Evolutionary conservation across 257 asterid genomes (phyloP), one percentile per base, ranked within the genome.

Genomic region (Solanum arcanum): DNA sequence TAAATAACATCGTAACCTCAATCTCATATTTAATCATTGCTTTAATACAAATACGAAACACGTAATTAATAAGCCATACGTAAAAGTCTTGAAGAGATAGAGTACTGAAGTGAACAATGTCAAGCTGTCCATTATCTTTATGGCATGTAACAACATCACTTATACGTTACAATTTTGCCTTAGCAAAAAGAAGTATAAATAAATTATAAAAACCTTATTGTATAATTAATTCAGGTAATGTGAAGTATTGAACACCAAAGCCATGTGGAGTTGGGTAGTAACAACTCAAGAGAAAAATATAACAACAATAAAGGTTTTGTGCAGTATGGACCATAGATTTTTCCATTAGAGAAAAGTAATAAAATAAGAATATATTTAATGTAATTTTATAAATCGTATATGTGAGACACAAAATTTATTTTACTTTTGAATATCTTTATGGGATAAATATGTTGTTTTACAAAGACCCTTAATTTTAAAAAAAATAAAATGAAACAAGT

Each of bases 71-170:
- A 37, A 37, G 39, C 7, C 7, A 37, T 6, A 62, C 18, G 47
- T 80, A 78, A 73, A 60, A 86, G 82, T 82, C 33, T 42, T 25
- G 81, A 84, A 88, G 69, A 86, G 86, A 69, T 20, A 76, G 68
- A 83, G 62, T 83, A 86, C 52, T 86, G 84, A 29, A 87, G 86
- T 90, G 87, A 69, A 86, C 86, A 62, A 35, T 78, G 89, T 78
- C 56, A 87, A 64, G 86, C 76, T 89, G 89, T 81, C 89, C 87
- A 75, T 62, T 62, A 62, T 49, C 90, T 84, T 86, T 88, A 47
- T 72, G 87, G 62, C 89, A 89, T 87, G 90, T 89, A 89, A 81
- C 85, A 89, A 60, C 87, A 89, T 89, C 69, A 87, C 87, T 88
- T 33, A 35, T 85, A 60, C 86, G 74, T 87, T 59, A 77, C 59